Base-by-base conservation (phyloP, 169 alveolate species). In the Babesia bigemina region DNA sequence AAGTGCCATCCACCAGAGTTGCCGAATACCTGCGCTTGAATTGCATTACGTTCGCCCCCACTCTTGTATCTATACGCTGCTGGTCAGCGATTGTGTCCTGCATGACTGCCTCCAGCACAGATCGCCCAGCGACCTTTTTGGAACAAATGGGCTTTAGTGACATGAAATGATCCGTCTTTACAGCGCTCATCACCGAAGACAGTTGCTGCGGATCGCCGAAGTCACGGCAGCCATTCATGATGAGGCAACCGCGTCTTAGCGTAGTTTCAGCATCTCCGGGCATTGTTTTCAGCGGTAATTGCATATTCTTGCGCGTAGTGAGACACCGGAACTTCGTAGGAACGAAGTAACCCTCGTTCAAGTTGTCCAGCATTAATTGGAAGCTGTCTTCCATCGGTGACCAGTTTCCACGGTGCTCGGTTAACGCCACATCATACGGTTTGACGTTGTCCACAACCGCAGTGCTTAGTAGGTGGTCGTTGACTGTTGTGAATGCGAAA, bases 281-380 rank as follows among this genome's bases (percentile, higher is more conserved):
- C 4, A 13, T 17, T 17, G 17, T 61, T 12, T 22, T 45, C 29
- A 74, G 49, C 19, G 88, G 86, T 36, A 58, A 50, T 52, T 71
- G 79, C 48, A 81, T 55, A 9, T n/a, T 42, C 50, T 83, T 73
- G 47, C 83, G 73, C 36, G 86, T 59, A 11, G 69, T 44, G 45
- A 83, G 75, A 47, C 83, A 73, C 39, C 67, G 2, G 45, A 42
- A 73, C 29, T 83, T 75, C 53, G 19, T 45, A 0, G 90, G 90
- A 17, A 83, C 33, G 70, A 83, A 83, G 61, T 83, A 83, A 13
- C 90, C 90, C 42, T 83, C 90, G 22, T 73, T 39, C 3, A 75
- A 62, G 83, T 83, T 83, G 33, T 83, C 90, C 24, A 83, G 72
- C 17, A 49, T 26, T 3, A 58, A 10, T 12, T 72, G 57, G 45